Evolutionary conservation across 2,329 filamentous ascomycete genomes (phyloP).

Genomic region (Penicillium sp.): DNA sequence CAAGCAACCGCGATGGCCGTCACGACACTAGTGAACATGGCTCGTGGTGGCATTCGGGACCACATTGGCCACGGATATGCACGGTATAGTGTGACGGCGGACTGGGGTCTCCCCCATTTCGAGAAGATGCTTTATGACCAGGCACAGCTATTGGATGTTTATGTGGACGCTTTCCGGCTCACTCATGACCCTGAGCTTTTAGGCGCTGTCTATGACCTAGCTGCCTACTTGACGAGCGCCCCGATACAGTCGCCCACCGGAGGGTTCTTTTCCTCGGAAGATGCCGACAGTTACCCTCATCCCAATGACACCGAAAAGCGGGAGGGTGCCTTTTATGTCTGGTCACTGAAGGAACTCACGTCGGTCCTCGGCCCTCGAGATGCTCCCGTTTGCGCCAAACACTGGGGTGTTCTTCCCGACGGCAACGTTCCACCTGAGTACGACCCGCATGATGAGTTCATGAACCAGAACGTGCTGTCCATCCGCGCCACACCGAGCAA

Average conservation of each 20-base stretch:
- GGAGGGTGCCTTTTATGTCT: slow-evolving; percentile 92
- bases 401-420: slow-evolving; percentile 79
- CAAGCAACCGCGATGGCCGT: slow-evolving; percentile 76
- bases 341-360: slow-evolving; percentile 85
- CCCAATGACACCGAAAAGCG: slow-evolving; percentile 76
- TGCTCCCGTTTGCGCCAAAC: slow-evolving; percentile 71
- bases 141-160: slow-evolving; percentile 76
- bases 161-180: slow-evolving; percentile 78
- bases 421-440: slow-evolving; percentile 81
- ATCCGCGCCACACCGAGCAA: slow-evolving; percentile 66
- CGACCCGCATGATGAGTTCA: slow-evolving; percentile 89
- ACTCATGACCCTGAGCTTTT: slow-evolving; percentile 69
- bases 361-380: slow-evolving; percentile 68
- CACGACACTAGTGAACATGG: slow-evolving; percentile 76
- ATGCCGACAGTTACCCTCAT: slow-evolving; percentile 77
- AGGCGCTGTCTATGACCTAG: slow-evolving; percentile 75
- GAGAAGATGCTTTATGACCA: slow-evolving; percentile 98
- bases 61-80: slow-evolving; percentile 76
- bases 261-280: slow-evolving; percentile 83
- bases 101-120: slow-evolving; percentile 94
- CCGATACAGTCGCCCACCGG: slow-evolving; percentile 67
- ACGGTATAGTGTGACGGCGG: slow-evolving; percentile 82
- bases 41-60: slow-evolving; percentile 68
- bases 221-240: slow-evolving; percentile 74
- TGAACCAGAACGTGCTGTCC: slow-evolving; percentile 85